These are phyloP conservation scores for Lophiostoma macrostomum DNA, from an alignment of 495 filamentous ascomycete species.

Conservation along the genomic window DNA sequence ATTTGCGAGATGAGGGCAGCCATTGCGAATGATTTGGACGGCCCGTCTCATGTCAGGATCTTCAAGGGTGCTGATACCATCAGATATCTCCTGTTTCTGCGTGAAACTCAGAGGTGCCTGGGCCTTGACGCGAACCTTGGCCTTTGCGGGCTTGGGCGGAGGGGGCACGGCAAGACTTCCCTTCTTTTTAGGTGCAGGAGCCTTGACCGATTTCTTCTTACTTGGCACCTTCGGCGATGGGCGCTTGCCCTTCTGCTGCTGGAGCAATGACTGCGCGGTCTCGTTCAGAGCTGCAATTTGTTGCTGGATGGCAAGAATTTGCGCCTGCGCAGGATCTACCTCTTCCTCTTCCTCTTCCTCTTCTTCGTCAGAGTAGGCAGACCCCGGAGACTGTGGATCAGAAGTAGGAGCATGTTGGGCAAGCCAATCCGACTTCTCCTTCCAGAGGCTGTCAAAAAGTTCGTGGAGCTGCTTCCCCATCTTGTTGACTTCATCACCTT, in stretches of 20 bases:
- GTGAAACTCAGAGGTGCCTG: conserved; percentile 54
- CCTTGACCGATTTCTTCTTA: conserved; percentile 49
- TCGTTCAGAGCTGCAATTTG: conserved; percentile 53
- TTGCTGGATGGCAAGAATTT: conserved; percentile 43
- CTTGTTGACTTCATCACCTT: conserved; percentile 65
- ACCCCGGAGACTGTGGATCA: conserved; percentile 46
- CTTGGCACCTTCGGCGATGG: conserved; percentile 38
- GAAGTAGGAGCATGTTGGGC: conserved; percentile 63
- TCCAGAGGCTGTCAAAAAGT: conserved; percentile 70
- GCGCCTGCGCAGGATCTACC: conserved; percentile 51
- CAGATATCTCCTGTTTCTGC: conserved; percentile 84
- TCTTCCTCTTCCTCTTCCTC: conserved; percentile 66
- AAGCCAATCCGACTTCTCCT: conserved; percentile 71
- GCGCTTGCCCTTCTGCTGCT: conserved; percentile 55
- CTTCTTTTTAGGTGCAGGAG: conserved; percentile 47
- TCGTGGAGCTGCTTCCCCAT: conserved; percentile 68
- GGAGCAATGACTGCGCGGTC: conserved; percentile 23
- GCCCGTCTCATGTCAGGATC: conserved; percentile 71
- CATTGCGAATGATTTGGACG: conserved; percentile 85
- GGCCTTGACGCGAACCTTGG: conserved; percentile 15
- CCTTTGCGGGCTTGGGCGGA: conserved; percentile 26
- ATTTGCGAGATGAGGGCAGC: conserved; percentile 74
- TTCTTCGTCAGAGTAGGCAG: conserved; percentile 54
- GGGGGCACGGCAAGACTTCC: conserved; percentile 37
- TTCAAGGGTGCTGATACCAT: conserved; percentile 70